Evolutionary conservation across 345 rosid genomes (phyloP), one percentile per base, ranked within the genome.

Genomic region (Cochlearia excelsa): DNA sequence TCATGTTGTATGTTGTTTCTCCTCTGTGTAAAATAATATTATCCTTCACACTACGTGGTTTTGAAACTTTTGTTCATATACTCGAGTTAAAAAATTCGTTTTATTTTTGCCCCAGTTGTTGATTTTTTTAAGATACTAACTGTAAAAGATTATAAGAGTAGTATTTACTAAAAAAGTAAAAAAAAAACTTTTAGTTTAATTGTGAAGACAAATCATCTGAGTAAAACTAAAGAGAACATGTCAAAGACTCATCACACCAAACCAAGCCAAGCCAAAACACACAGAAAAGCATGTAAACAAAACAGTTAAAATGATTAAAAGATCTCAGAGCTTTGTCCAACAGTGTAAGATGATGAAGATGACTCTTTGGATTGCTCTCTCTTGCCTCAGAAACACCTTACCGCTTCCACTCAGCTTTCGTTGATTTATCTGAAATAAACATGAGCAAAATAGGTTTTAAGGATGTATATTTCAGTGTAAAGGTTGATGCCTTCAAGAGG

Each of bases 321-420:
- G 68, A 39, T 46, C 57, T 57, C 61, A 58, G 57, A 71, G 56
- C 69, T 45, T 38, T 62, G 51, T 50, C 6, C 59, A 51, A 56
- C 48, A 57, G 45, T 50, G 65, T 57, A 57, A 51, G 65, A 56
- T 63, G 74, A 63, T 44, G 52, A 50, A 7, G 26, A 40, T 46
- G 57, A 37, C 56, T 63, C 64, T 51, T 7, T 56, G 35, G 38
- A 43, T 51, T 51, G 54, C 42, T 57, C 59, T 65, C 61, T 71
- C 69, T 40, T 34, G 51, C 54, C 54, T 46, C 44, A 3, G 23
- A 6, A 40, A 2, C 26, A 27, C 5, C 43, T 89, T 81, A 89
- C 78, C 94, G 80, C 79, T 77, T 86, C 97, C 91, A 89, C 38
- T 79, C 91, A 5, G 87, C 87, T 79, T 74, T 82, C 16, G 70